A percentile compares a stretch with the other conserved stretches of the same genome.
These are phyloP conservation scores for Vaccinium myrtillus DNA, from an alignment of 148 eudicot genomes.

Conservation along the genomic window DNA sequence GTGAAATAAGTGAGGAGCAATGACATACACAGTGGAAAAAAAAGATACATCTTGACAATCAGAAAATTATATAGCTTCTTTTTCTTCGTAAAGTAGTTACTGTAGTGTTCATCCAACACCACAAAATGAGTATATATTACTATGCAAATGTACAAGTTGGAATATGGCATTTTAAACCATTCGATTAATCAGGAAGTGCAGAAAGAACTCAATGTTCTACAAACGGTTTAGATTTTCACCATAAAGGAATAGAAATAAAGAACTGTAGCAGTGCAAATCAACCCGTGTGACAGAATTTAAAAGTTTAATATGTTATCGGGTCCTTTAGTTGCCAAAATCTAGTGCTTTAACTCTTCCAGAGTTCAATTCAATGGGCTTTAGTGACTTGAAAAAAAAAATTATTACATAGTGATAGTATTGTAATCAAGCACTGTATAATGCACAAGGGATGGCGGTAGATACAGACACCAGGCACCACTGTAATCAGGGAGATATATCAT, in stretches of 20 bases:
- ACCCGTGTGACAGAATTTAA: not conserved
- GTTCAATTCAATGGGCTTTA: not conserved
- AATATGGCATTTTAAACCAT: not conserved
- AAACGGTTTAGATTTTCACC: not conserved
- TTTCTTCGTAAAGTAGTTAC: not conserved
- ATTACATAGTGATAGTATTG: not conserved
- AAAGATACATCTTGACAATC: not conserved
- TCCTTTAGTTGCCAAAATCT: not conserved
- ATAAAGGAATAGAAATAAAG: not conserved
- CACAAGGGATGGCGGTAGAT: not conserved
- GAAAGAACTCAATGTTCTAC: not conserved
- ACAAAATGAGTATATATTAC: not conserved
- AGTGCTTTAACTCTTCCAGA: not conserved
- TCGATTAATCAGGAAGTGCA: not conserved
- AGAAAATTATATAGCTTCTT: not conserved
- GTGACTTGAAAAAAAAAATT: not conserved
- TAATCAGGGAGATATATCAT: not conserved
- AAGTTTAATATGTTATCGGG: not conserved
- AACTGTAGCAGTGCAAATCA: not conserved
- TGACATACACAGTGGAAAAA: not conserved
- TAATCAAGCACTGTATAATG: not conserved
- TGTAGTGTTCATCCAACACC: constrained; percentile 2
- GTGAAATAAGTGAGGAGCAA: not conserved
- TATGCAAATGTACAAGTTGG: not conserved
- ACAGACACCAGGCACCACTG: not conserved